Evolutionary conservation across 768 basidiomycete genomes (phyloP), one percentile per base, ranked within the genome.

Genomic region (Favolaschia claudopus): DNA sequence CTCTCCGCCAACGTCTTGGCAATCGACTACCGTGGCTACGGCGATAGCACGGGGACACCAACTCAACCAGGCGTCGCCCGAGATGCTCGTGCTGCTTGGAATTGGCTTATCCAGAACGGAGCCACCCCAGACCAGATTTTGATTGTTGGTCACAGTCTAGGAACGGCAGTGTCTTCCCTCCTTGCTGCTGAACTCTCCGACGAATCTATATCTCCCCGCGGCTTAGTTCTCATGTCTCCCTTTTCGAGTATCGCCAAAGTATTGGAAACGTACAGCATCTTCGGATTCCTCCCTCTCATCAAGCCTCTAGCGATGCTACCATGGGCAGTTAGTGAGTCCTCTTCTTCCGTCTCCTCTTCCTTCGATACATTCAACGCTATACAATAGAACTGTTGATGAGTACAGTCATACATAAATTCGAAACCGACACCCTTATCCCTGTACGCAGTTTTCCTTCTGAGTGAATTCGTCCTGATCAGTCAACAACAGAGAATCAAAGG

Each of bases 11-110:
- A 96, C 70, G 88, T 97, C 14, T 76, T 98, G 24, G 87, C 86
- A 1, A 86, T 93, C 32, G 96, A 99, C 74, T 99, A 98, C 71
- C 86, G 96, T 45, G 96, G 96, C 2, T 99, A 91, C 67, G 96
- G 79, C 2, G 95, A 98, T 68, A 96, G 93, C 52, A 82, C 84
- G 1, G 93, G 94, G 1, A 72, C 73, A 0, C 96, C 96, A 0
- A 88, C 84, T 24, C 90, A 96, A 71, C 72, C 70, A 12, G 96
- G 96, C 0, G 77, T 98, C 0, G 71, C 84, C 1, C 74, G 69
- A 3, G 92, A 99, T 68, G 93, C 92, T 1, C 79, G 85, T 34
- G 83, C 92, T 0, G 92, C 89, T 0, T 93, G 85, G 84, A 80
- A 88, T 64, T 93, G 83, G 77, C 75, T 91, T 6, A 73, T 82